These are phyloP conservation scores for Xylaria sp. DNA, from an alignment of 2,329 filamentous ascomycete genomes.

Conservation along the genomic window DNA sequence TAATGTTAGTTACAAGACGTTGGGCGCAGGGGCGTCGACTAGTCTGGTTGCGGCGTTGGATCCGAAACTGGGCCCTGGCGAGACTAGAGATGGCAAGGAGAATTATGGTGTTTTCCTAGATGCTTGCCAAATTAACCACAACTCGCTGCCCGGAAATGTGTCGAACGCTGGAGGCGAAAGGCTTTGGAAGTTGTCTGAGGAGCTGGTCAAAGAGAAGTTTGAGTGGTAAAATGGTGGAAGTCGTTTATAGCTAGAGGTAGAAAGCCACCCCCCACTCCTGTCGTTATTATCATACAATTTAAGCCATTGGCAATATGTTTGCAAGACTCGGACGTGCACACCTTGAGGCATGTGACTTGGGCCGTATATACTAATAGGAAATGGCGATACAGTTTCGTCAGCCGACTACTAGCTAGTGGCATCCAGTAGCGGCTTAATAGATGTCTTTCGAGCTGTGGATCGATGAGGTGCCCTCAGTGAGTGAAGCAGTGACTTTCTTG, in stretches of 20 bases:
- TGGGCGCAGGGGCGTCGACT: constrained; percentile 44
- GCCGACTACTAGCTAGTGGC: background rate
- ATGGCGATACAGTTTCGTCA: too few relatives aligned
- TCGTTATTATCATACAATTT: background rate
- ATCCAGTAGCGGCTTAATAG: background rate
- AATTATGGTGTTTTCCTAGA: constrained; percentile 47
- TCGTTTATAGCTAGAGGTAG: too few relatives aligned
- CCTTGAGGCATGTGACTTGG: too few relatives aligned
- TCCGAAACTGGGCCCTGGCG: constrained; percentile 41
- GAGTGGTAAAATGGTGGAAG: constrained; percentile 38
- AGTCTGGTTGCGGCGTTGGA: constrained; percentile 49
- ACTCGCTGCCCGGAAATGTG: constrained; percentile 37
- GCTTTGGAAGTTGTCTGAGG: constrained; percentile 51
- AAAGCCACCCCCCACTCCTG: too few relatives aligned
- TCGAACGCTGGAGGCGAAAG: constrained; percentile 49
- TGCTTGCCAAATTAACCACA: constrained; percentile 50
- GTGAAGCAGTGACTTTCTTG: background rate
- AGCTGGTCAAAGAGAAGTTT: constrained; percentile 51
- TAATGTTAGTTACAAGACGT: constrained; percentile 35
- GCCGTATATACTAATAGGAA: background rate
- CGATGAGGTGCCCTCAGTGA: constrained; percentile 10
- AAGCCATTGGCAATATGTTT: background rate
- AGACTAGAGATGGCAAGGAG: constrained; percentile 45
- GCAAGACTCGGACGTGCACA: too few relatives aligned
- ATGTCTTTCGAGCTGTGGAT: background rate